A percentile compares a stretch with the other conserved stretches of the same genome.
Conservation (phyloP, 1,139 yeast genomes). For the Taphrina betulina region DNA sequence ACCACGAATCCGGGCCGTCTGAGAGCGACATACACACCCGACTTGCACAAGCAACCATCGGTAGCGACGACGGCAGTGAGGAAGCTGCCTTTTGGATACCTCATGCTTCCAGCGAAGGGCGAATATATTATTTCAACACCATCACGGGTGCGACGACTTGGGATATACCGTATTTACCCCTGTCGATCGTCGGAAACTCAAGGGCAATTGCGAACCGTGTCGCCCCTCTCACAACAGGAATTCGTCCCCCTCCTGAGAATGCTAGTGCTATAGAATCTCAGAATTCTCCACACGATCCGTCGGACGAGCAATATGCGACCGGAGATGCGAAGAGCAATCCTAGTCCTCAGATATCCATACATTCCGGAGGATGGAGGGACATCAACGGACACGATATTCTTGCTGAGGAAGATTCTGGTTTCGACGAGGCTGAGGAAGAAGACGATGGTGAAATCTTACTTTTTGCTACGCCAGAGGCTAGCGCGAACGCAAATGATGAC, state of each 20-base stretch:
- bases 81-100: conserved; percentile 49
- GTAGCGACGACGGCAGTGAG: conserved; percentile 75
- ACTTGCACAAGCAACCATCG: conserved; percentile 38
- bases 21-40: conserved; percentile 47
- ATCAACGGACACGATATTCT: conserved; percentile 3
- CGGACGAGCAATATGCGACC: background rate
- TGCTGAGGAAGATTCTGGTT: conserved; percentile 3
- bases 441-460: conserved; percentile 21
- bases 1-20: too few relatives aligned
- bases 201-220: background rate
- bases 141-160: conserved; percentile 71
- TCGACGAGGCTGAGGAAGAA: conserved; percentile 5
- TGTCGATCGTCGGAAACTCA: background rate
- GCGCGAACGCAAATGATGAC: background rate
- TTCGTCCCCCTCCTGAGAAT: background rate
- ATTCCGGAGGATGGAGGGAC: conserved; percentile 11
- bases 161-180: conserved; percentile 61
- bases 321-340: background rate
- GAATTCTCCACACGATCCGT: too few relatives aligned
- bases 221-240: conserved; percentile 4
- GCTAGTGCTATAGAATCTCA: background rate
- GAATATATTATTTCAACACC: conserved; percentile 67
- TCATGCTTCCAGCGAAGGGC: conserved; percentile 58
- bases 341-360: background rate
- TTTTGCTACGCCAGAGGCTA: conserved; percentile 12